These are phyloP conservation scores for Aphanoascus verrucosus DNA, from an alignment of 2,329 filamentous ascomycete species.

Conservation along the genomic window DNA sequence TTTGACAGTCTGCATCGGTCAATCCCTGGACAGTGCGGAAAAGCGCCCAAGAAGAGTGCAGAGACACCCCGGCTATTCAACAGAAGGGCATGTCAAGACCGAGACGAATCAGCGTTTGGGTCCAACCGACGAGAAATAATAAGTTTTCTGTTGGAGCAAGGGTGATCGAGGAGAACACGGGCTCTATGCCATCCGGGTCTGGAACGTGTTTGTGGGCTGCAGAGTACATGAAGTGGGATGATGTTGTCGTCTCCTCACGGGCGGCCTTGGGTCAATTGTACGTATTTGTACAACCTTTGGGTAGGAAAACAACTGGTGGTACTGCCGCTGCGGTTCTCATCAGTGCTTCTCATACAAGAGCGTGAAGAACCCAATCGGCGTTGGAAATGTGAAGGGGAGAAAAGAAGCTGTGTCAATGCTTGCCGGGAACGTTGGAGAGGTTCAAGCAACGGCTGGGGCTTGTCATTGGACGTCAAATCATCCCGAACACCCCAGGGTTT, in stretches of 20 bases:
- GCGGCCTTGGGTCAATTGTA: too few relatives aligned
- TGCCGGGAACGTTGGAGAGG: too few relatives aligned
- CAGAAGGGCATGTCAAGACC: background rate
- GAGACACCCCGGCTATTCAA: slow-evolving; percentile 4
- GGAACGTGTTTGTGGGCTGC: background rate
- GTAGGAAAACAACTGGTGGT: background rate
- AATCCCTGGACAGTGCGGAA: slow-evolving; percentile 10
- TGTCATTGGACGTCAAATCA: background rate
- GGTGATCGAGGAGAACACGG: slow-evolving; percentile 7
- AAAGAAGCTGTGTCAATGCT: background rate
- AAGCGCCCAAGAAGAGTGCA: background rate
- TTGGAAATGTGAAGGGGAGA: too few relatives aligned
- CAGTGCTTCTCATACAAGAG: too few relatives aligned
- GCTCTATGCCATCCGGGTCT: slow-evolving; percentile 7
- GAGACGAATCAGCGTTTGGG: slow-evolving; percentile 14
- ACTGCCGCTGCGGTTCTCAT: background rate
- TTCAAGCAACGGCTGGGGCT: too few relatives aligned
- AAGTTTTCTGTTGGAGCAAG: background rate
- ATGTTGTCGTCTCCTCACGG: background rate
- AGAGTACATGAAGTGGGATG: background rate
- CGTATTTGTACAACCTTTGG: background rate
- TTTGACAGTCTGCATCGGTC: slow-evolving; percentile 14
- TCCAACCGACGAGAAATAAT: slow-evolving; percentile 9
- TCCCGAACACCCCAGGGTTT: background rate
- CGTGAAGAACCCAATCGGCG: too few relatives aligned